These are phyloP conservation scores for Vinca minor DNA, from an alignment of 257 asterid genomes.

Conservation along the genomic window DNA sequence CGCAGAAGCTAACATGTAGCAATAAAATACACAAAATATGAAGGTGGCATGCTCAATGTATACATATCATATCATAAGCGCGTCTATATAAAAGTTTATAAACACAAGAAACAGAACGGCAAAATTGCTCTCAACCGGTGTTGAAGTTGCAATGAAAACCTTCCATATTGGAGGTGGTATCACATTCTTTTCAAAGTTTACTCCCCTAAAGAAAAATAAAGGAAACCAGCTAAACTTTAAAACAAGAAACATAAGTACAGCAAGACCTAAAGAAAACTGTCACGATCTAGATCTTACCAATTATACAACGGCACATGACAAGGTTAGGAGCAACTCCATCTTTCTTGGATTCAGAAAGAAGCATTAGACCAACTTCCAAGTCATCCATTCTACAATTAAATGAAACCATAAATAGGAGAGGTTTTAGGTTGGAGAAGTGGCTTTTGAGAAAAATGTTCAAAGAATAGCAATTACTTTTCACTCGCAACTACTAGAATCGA, in stretches of 20 bases:
- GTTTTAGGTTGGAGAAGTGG: conserved; percentile 17
- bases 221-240: not conserved
- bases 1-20: not conserved
- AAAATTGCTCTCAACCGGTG: not conserved
- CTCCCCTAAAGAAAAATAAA: too few relatives aligned
- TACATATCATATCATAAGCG: not conserved
- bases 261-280: not conserved
- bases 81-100: not conserved
- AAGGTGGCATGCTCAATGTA: not conserved
- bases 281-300: conserved; percentile 46
- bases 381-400: conserved; percentile 65
- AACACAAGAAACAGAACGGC: not conserved
- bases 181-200: not conserved
- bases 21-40: not conserved
- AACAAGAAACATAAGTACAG: too few relatives aligned
- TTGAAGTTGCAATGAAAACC: not conserved
- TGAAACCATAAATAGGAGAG: not conserved
- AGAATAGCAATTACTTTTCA: conserved; percentile 66
- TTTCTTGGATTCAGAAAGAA: conserved; percentile 80
- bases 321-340: conserved; percentile 78
- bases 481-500: conserved; percentile 76
- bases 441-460: not conserved
- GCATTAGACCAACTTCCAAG: conserved; percentile 67
- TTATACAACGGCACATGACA: conserved; percentile 81
- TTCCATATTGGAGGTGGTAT: not conserved